Evolutionary conservation across 2,329 filamentous ascomycete genomes (phyloP).

Genomic region (Aspergillus costaricaensis): DNA sequence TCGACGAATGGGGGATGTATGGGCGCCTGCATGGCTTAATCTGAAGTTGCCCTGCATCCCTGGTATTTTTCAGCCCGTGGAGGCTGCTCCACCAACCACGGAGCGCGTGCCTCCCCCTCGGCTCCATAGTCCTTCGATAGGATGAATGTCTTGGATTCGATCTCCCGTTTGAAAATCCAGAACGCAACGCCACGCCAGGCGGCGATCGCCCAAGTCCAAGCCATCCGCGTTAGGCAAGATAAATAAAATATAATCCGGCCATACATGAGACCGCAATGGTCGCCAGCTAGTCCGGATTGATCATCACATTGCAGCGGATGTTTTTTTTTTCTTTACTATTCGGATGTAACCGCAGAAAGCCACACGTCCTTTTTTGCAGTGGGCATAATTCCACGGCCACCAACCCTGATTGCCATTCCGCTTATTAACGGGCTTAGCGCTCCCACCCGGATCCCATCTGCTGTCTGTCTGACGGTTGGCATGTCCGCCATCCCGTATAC

Average conservation of each 20-base stretch:
- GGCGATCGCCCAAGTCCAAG: constrained; percentile 5
- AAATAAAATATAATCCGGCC: neutral
- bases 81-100: neutral
- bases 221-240: constrained; percentile 2
- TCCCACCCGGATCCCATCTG: neutral
- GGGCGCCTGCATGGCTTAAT: neutral
- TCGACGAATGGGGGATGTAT: neutral
- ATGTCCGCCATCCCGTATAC: neutral
- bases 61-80: neutral
- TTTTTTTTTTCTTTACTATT: too few relatives aligned
- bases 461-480: neutral
- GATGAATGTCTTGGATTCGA: constrained; percentile 1
- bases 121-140: neutral
- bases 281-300: neutral
- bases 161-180: constrained; percentile 1
- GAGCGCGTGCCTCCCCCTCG: neutral
- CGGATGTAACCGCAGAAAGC: neutral
- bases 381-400: neutral
- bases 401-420: neutral
- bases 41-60: constrained; percentile 4
- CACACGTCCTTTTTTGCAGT: neutral
- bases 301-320: neutral
- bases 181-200: constrained; percentile 7
- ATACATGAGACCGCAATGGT: neutral
- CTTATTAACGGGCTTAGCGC: constrained; percentile 2